Evolutionary conservation across 257 asterid genomes (phyloP).

Genomic region (Thymus quinquecostatus): DNA sequence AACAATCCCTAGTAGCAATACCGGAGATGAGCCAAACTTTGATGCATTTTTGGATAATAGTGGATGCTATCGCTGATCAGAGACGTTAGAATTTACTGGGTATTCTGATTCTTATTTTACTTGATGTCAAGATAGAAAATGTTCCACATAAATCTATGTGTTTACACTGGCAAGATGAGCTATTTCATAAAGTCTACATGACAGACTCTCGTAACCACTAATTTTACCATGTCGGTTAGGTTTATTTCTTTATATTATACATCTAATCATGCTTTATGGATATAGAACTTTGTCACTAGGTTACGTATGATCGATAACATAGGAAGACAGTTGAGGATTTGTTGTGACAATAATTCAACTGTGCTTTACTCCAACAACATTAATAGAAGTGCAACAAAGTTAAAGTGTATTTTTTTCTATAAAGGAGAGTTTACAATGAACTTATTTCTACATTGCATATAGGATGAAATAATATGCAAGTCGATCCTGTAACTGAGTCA

Average conservation of each 20-base stretch:
- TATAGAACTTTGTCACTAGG: background rate
- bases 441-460: background rate
- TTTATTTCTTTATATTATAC: background rate
- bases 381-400: background rate
- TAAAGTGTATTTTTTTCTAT: background rate
- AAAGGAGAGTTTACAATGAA: background rate
- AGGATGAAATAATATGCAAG: background rate
- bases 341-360: background rate
- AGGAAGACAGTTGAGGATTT: background rate
- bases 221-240: background rate
- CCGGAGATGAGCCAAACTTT: background rate
- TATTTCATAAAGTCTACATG: constrained; percentile 13
- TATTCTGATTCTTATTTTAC: background rate
- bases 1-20: background rate
- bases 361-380: background rate
- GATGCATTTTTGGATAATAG: background rate
- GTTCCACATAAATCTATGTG: constrained; percentile 6
- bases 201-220: background rate
- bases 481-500: background rate
- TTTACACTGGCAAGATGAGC: constrained; percentile 20
- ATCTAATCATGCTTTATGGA: background rate
- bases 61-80: background rate
- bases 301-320: background rate
- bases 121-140: background rate
- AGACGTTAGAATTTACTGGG: background rate